Conservation (phyloP, 2,329 filamentous ascomycete genomes). For the Neopestalotiopsis clavispora region DNA sequence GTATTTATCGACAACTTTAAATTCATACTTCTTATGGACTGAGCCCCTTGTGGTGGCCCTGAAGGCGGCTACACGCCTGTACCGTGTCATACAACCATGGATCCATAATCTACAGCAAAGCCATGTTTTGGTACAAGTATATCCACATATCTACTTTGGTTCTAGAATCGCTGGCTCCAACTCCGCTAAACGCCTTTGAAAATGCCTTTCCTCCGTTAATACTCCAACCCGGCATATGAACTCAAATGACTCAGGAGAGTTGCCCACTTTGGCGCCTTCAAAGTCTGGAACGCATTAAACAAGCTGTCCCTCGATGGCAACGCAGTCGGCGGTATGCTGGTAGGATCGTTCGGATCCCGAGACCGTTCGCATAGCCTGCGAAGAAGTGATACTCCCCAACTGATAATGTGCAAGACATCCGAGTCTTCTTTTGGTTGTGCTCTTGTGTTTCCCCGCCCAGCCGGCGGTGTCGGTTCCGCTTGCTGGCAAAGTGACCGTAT, state of each 20-base stretch:
- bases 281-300: constrained; percentile 65
- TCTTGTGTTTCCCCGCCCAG: constrained; percentile 37
- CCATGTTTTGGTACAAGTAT: constrained; percentile 9
- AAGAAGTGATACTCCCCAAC: constrained; percentile 71
- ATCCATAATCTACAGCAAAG: constrained; percentile 6
- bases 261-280: constrained; percentile 65
- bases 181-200: constrained; percentile 7
- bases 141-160: constrained; percentile 14
- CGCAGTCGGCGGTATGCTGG: constrained; percentile 62
- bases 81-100: constrained; percentile 2
- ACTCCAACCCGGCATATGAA: constrained; percentile 56
- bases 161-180: constrained; percentile 14
- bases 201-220: constrained; percentile 10
- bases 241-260: constrained; percentile 72
- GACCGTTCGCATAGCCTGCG: constrained; percentile 72
- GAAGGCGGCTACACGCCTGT: background rate
- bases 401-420: constrained; percentile 67
- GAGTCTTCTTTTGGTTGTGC: constrained; percentile 48
- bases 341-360: constrained; percentile 58
- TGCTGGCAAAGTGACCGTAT: constrained; percentile 73
- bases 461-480: constrained; percentile 54
- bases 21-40: background rate
- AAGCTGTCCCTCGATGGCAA: constrained; percentile 71
- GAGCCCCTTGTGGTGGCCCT: background rate
- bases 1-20: background rate